These are phyloP conservation scores for Arabidopsis lyrata DNA, from an alignment of 441 rosid genomes.

Conservation along the genomic window DNA sequence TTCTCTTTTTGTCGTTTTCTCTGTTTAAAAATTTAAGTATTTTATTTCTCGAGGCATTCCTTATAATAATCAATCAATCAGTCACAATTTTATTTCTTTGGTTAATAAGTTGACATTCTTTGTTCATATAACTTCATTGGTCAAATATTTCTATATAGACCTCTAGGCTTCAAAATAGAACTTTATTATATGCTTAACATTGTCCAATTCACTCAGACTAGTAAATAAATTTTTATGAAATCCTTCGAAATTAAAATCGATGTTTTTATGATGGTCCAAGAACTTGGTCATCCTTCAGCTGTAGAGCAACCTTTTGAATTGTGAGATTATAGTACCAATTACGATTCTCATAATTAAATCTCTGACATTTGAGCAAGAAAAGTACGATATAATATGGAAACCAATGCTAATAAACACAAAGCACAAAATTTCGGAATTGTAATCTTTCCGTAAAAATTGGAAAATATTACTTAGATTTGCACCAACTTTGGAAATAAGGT, in stretches of 20 bases:
- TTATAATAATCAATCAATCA: not conserved
- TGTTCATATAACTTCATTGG: too few relatives aligned
- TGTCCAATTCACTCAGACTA: too few relatives aligned
- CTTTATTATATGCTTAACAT: too few relatives aligned
- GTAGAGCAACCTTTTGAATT: too few relatives aligned
- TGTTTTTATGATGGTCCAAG: too few relatives aligned
- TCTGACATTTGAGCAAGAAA: not conserved
- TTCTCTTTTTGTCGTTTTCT: not conserved
- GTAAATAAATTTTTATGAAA: too few relatives aligned
- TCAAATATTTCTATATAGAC: too few relatives aligned
- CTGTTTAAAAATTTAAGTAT: too few relatives aligned
- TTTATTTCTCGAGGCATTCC: not conserved
- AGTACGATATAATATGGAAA: not conserved
- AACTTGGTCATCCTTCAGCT: too few relatives aligned
- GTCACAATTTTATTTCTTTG: not conserved
- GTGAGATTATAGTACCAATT: too few relatives aligned
- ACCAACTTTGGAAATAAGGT: not conserved
- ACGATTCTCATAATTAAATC: not conserved
- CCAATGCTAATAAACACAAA: not conserved
- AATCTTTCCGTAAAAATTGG: not conserved
- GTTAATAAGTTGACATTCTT: conserved; percentile 7
- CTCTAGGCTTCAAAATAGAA: too few relatives aligned
- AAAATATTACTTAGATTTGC: not conserved
- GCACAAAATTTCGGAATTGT: conserved; percentile 1
- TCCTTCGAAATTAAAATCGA: too few relatives aligned